These are phyloP conservation scores for Melaleuca alternifolia DNA, from an alignment of 345 rosid species.

Conservation along the genomic window DNA sequence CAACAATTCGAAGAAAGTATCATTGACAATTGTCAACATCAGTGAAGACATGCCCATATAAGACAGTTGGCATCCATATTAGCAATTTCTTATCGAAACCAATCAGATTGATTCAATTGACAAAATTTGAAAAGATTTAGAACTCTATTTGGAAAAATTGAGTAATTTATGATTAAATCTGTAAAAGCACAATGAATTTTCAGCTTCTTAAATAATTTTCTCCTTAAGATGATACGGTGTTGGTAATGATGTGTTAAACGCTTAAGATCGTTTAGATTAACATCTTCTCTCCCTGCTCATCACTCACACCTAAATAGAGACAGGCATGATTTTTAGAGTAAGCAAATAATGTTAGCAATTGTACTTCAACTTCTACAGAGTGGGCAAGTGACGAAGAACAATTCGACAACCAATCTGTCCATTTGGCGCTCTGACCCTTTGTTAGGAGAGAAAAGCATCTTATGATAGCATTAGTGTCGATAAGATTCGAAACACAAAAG, in stretches of 20 bases:
- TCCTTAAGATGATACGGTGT: neutral
- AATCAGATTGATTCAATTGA: no score
- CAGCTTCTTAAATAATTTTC: no score
- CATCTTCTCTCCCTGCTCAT: neutral
- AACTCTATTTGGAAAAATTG: no score
- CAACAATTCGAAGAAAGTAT: no score
- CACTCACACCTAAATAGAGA: neutral
- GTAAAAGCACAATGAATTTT: no score
- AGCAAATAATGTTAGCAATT: neutral
- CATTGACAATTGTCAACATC: no score
- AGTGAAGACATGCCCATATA: no score
- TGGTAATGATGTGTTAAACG: rapidly evolving
- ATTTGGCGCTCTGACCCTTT: neutral
- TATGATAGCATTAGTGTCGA: neutral
- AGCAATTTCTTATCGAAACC: no score
- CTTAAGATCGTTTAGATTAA: neutral
- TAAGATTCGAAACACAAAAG: neutral
- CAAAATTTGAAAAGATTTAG: no score
- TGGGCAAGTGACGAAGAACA: neutral
- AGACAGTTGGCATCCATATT: no score
- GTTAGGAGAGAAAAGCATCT: neutral
- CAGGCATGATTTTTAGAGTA: neutral
- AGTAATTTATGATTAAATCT: no score
- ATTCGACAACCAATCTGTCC: neutral
- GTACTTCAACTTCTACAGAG: neutral